Base-by-base conservation (phyloP, 768 basidiomycete genomes). In the Suillus occidentalis region DNA sequence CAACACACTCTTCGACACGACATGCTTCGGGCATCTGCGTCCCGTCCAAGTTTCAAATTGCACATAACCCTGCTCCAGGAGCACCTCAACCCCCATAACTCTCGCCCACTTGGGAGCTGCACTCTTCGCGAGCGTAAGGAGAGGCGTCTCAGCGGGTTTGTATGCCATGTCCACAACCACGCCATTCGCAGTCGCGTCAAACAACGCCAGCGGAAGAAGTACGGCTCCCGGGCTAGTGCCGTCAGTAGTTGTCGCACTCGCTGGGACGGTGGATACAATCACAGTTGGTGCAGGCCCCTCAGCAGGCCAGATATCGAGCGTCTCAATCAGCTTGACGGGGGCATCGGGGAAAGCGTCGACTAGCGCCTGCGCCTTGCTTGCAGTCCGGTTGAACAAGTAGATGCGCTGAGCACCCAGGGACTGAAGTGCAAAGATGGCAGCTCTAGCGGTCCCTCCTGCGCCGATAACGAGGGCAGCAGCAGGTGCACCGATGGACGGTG, bases 81-180 rank as follows among this genome's bases (percentile, higher is more conserved):
- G 78, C 59, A 96, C 89, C 69, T 94, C 91, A 12, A 97, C 78
- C 0, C 96, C 95, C 59, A 83, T 83, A n/a, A 95, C 90, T 5
- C 80, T 77, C 12, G 75, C 80, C 95, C 95, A 97, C 40, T 83
- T 80, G 13, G 61, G 39, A 8, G 79, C 80, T 28, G 73, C 77
- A 45, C 74, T 71, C 69, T 83, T 81, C 5, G 94, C 95, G 16
- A 97, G 76, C 61, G 75, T 73, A 31, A 98, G 77, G 62, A 99
- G 75, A 0, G 95, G 89, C 16, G 97, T 99, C 69, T 87, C 84
- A 4, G 89, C 85, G 0, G 96, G 97, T 69, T 89, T 89, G 75
- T 98, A 99, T 22, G 96, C 95, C 90, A 97, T 92, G 70, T 99
- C 97, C 13, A 99, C 83, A 13, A 95, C 89, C 3, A 91, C 85